Conservation (phyloP, 306 rosid species). For the Trichosanthes truncata region DNA sequence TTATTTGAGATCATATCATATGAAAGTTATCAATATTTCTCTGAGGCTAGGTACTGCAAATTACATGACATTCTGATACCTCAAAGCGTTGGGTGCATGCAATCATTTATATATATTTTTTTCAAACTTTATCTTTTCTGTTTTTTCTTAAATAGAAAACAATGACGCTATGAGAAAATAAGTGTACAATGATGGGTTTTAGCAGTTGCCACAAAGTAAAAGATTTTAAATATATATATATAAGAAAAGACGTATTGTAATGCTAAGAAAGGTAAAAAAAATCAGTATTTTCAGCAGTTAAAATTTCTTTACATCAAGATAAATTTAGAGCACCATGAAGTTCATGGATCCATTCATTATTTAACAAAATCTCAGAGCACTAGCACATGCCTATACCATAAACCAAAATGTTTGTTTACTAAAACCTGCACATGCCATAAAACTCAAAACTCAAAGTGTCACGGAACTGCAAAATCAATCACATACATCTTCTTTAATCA, state of each 20-base stretch:
- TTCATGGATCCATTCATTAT: background rate
- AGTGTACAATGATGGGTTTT: background rate
- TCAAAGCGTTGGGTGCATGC: background rate
- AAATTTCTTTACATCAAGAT: background rate
- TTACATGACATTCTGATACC: background rate
- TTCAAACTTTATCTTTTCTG: background rate
- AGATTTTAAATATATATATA: background rate
- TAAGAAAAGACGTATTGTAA: background rate
- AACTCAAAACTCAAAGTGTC: background rate
- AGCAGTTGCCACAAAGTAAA: background rate
- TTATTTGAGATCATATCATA: background rate
- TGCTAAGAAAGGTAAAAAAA: background rate
- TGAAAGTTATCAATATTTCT: background rate
- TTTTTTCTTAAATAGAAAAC: background rate
- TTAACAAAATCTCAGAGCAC: background rate
- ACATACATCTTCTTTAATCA: conserved; percentile 65
- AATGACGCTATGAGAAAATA: background rate
- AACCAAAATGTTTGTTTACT: background rate
- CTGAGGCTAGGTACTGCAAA: background rate
- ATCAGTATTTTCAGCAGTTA: background rate
- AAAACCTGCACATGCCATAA: background rate
- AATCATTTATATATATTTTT: background rate
- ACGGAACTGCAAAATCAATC: background rate
- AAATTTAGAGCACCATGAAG: background rate
- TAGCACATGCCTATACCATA: background rate